Evolutionary conservation across 805 yeast genomes (phyloP), one percentile per base, ranked within the genome.

Genomic region (Vanderwaltozyma verrucispora): DNA sequence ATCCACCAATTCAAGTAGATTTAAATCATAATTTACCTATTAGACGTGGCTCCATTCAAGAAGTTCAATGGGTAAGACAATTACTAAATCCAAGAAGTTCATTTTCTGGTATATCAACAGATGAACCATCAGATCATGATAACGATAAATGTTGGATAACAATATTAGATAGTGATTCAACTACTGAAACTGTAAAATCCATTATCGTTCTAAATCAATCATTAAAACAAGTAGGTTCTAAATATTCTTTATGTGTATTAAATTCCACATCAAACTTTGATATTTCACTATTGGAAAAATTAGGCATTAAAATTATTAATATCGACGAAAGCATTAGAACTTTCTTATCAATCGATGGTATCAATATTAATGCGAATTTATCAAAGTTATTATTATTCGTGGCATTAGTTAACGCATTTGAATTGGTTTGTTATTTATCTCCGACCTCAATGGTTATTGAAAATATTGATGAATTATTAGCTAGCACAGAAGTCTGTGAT

Each of bases 1-100:
- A 34, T 21, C 37, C 20, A 16, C 38, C 20, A 30, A 27, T 23
- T 27, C 17, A 16, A 15, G 11, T 27, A 5, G 32, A 15, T 15
- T 6, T 8, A n/a, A 16, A 23, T 17, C 4, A 13, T 10, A 25
- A 15, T 12, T 19, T 13, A 16, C 14, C 18, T 12, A 23, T 24
- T 28, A 35, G 62, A 37, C 38, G 60, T 11, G 41, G 56, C 14
- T 56, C 61, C 11, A 42, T 58, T 7, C 59, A 56, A 36, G 63
- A 55, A 19, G 56, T 54, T 17, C 57, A 52, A 38, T 50, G 57
- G 44, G 49, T 57, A 9, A 48, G 60, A 37, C 60, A 56, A 31
- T 40, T 51, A 27, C 33, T 57, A 37, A 59, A 59, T 35, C 63
- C 63, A n/a, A 46, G 63, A 37, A 54, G 60, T 41, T 59, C 63